Evolutionary conservation across 805 yeast genomes (phyloP), one percentile per base, ranked within the genome.

Genomic region (Metschnikowia sp.): DNA sequence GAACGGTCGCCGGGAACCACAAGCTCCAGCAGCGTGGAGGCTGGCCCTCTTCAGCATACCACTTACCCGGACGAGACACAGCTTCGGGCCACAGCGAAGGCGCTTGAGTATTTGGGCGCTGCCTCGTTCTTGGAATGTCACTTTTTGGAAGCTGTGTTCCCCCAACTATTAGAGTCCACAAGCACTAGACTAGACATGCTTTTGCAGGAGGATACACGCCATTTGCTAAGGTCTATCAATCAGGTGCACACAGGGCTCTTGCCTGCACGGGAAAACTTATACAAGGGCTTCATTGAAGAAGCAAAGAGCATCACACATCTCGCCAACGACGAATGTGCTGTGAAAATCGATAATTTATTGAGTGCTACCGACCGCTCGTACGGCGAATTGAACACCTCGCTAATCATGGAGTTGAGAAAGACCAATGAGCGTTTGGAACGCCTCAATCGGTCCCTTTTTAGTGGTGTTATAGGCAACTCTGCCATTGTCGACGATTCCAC

Each of bases 381-480:
- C 48, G 85, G 88, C 50, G 91, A 84, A 57, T 80, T 86, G 45
- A 86, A 82, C 60, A 85, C 92, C 0, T 82, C 89, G 1, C 62
- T 84, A 37, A 76, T 88, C 10, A 64, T 86, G 50, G 84, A 83
- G 53, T 66, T 85, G 29, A 68, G 86, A 18, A 76, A 75, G 48
- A 62, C 81, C 5, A 69, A 69, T 46, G 86, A 82, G 60, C 66
- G 68, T 41, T 56, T 75, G 43, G 78, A 79, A 47, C 67, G 73
- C 51, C 55, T 75, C 45, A 65, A 70, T 58, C 49, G 63, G 4
- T 62, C 72, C 22, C 51, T 72, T 13, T 65, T 67, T 45, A 63
- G 66, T 22, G 60, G 55, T 31, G 47, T 53, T 15, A 37, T 50
- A 8, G 52, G 60, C n/a, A 51, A 50, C 8, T 22, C 50, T 10